Evolutionary conservation across 1,284 basidiomycete species (phyloP), one percentile per base, ranked within the genome.

Genomic region (Leccinum holopus): DNA sequence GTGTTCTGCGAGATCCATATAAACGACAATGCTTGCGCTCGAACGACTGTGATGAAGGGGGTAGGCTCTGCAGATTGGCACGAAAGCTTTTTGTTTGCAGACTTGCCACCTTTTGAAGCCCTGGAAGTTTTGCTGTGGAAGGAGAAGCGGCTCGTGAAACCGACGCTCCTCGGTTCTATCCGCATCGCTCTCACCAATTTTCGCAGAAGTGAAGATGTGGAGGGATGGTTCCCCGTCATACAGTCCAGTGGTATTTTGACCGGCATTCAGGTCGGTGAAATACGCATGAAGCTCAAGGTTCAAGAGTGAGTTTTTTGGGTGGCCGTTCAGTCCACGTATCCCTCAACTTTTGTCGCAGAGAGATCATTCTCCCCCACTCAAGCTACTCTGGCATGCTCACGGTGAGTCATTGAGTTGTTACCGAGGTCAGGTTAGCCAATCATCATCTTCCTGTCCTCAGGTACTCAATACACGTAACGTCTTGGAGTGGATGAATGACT

Each of bases 191-290:
- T 94, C 33, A 77, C 78, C 7, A 89, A 90, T 69, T 90, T 94
- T 68, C 83, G 87, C 18, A 81, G 91, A 39, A 85, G 87, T 16
- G 88, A 92, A 67, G 73, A 77, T 8, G 80, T 91, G 12, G 92
- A 94, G 69, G 91, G 90, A 9, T 94, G 90, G 90, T 93, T 87
- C 75, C 88, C 91, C n/a, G 83, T 92, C 16, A 75, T 90, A 60
- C 80, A 84, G 54, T 74, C 78, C 41, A 81, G 78, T 57, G 75
- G 80, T 3, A 72, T 80, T 44, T 77, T 80, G 28, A 79, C 79
- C 37, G 82, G 85, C 66, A 71, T 84, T 52, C 87, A 88, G 69
- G 81, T 86, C 5, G 92, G 92, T 37, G 91, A 94, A 66, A 76
- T 94, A 58, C 82, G 86, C 58, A 75, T 94, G 69, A 88, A 86